These are phyloP conservation scores for Aspergillus sparsus DNA, from an alignment of 495 filamentous ascomycete genomes.

Conservation along the genomic window DNA sequence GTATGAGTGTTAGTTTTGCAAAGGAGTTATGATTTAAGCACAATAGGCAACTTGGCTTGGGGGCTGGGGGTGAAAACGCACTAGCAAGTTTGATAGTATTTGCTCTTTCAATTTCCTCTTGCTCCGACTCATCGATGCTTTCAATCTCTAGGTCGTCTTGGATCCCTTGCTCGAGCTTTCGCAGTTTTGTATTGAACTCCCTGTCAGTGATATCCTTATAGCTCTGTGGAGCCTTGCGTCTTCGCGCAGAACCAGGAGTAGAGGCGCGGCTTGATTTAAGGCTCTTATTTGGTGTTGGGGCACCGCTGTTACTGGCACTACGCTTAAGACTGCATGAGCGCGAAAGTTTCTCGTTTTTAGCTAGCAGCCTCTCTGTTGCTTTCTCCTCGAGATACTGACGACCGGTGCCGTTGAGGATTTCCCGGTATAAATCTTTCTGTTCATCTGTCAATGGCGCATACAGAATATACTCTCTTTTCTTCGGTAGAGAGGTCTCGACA, in stretches of 20 bases:
- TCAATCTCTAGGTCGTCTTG: conserved; percentile 55
- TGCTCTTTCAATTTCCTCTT: conserved; percentile 66
- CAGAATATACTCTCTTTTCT: conserved; percentile 93
- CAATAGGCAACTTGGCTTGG: background rate
- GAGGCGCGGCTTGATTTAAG: conserved; percentile 69
- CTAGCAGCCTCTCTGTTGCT: conserved; percentile 64
- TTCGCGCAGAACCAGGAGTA: conserved; percentile 60
- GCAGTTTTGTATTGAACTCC: conserved; percentile 70
- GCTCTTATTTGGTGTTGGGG: conserved; percentile 61
- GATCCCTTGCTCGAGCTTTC: conserved; percentile 54
- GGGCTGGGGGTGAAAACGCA: conserved; percentile 38
- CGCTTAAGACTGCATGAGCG: conserved; percentile 55
- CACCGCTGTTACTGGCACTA: conserved; percentile 45
- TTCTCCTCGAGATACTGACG: conserved; percentile 82
- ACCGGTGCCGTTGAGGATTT: conserved; percentile 76
- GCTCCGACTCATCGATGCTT: conserved; percentile 48
- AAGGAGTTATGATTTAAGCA: background rate
- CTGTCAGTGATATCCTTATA: conserved; percentile 78
- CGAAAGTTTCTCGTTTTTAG: conserved; percentile 34
- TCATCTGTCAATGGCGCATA: conserved; percentile 85
- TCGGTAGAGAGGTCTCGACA: conserved; percentile 84
- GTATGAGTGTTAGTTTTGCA: conserved; percentile 11
- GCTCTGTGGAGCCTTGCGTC: conserved; percentile 51
- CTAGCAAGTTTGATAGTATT: conserved; percentile 78
- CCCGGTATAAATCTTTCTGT: conserved; percentile 89